A percentile compares a stretch with the other conserved stretches of the same genome.
Evolutionary conservation across 192 early-diverging fungal genomes (phyloP).

Genomic region (Mortierella claussenii): DNA sequence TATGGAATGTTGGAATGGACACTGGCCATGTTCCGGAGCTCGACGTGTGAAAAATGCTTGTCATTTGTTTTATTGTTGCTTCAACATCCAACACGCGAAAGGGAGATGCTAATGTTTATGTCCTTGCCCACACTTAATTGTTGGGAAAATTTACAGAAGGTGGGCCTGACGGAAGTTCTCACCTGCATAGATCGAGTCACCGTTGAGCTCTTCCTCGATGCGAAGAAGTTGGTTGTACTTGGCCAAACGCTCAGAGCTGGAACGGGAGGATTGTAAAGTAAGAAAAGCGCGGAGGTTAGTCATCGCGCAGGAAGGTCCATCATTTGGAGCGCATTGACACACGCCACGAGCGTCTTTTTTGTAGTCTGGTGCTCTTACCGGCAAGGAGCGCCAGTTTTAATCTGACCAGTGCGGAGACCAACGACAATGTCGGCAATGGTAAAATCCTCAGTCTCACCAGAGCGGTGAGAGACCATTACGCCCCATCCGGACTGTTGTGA

Average conservation of each 20-base stretch:
- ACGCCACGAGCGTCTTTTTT: too few relatives aligned
- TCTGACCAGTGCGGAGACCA: conserved; percentile 92
- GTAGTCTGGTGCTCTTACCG: conserved; percentile 14
- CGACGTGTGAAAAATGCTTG: too few relatives aligned
- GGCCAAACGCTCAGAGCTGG: conserved; percentile 90
- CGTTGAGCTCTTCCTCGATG: conserved; percentile 97
- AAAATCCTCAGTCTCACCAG: conserved; percentile 97
- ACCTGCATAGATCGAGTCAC: conserved; percentile 92
- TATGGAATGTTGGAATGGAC: too few relatives aligned
- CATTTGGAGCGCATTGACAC: too few relatives aligned
- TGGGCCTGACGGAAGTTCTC: conserved; percentile 86
- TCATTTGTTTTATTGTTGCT: too few relatives aligned
- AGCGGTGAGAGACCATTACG: conserved; percentile 99
- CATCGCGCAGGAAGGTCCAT: too few relatives aligned
- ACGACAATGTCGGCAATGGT: conserved; percentile 95
- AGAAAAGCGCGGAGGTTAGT: too few relatives aligned
- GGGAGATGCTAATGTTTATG: too few relatives aligned
- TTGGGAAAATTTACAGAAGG: conserved; percentile 67
- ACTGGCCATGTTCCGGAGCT: too few relatives aligned
- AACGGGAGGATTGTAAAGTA: too few relatives aligned
- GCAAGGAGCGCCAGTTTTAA: conserved; percentile 98
- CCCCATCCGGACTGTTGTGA: conserved; percentile 93
- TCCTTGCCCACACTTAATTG: too few relatives aligned
- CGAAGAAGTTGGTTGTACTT: conserved; percentile 99
- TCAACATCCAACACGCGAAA: too few relatives aligned